These are phyloP conservation scores for Quillaja saponaria DNA, from an alignment of 306 rosid species.

Conservation along the genomic window DNA sequence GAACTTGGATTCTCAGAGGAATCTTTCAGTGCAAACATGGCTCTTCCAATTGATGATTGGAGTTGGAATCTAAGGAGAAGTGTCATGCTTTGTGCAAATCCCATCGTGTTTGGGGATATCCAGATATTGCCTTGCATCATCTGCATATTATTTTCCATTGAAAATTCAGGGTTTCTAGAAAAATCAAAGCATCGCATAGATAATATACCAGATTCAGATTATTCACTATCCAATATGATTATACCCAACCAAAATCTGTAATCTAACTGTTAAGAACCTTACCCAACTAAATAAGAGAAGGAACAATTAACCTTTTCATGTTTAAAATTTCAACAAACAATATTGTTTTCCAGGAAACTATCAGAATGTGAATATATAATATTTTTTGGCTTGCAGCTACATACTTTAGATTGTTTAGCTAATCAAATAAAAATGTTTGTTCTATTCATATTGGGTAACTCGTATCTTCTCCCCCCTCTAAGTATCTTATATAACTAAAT, in stretches of 20 bases:
- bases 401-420: no score
- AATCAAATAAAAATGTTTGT: no score
- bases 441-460: no score
- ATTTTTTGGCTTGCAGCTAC: no score
- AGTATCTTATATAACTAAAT: no score
- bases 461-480: no score
- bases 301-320: neutral
- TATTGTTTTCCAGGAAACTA: no score
- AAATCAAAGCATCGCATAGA: neutral
- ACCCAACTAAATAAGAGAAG: neutral
- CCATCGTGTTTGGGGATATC: slow-evolving; percentile 51
- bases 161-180: slow-evolving; percentile 28
- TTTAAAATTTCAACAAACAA: no score
- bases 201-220: neutral
- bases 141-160: slow-evolving; percentile 47
- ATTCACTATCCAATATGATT: neutral
- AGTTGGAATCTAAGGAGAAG: slow-evolving; percentile 67
- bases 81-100: slow-evolving; percentile 63
- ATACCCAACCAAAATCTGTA: no score
- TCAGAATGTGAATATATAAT: no score
- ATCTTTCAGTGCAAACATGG: slow-evolving; percentile 31
- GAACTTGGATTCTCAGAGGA: slow-evolving; percentile 30
- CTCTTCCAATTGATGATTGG: slow-evolving; percentile 45
- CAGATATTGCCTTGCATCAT: slow-evolving; percentile 86
- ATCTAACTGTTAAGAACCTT: neutral